Base-by-base conservation (phyloP, 1,284 basidiomycete species). In the Xanthoconium separans region DNA sequence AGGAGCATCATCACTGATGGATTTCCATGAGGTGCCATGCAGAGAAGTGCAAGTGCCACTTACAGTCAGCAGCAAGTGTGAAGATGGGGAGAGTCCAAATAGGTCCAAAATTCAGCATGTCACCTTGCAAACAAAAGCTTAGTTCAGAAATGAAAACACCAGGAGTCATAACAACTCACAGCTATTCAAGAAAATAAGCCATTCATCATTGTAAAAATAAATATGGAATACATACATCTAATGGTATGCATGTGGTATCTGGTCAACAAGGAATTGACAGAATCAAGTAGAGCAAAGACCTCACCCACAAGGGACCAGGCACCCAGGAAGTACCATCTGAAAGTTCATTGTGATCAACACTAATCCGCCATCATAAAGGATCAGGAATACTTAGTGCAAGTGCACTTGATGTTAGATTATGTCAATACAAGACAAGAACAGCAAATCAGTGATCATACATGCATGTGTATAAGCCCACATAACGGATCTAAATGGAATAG, bases 1-100 rank as follows among this genome's bases (percentile, higher is more conserved):
- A 50, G 30, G 6, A 59, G 15, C 58, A 59, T 59, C 3, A 57
- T 15, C 10, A 59, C 58, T 0, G 36, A 44, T 13, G 6, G 18
- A 18, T 27, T 7, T 1, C 16, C 2, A 15, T 34, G 9, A 48
- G 8, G 34, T 6, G 12, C 12, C 11, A 29, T 13, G 1, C 4
- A 9, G 27, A 10, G 7, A 18, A 9, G 15, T 22, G 4, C 0
- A 29, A 11, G 2, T 6, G 30, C 16, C 9, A n/a, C 57, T 59
- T 24, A 58, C 57, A 42, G 11, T 58, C 57, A 18, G 51, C 9
- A 12, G 33, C n/a, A 41, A 24, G 37, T 3, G 6, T 52, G 11
- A 54, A 54, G 16, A 54, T 30, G 3, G 13, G 6, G 6, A 3
- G 2, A 2, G 36, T 51, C 54, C 54, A 55, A 13, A 2, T 10